Percentiles rank a stretch among this genome's conserved stretches.
These are phyloP conservation scores for Herpotrichia juniperi DNA, from an alignment of 2,329 filamentous ascomycete genomes.

Conservation along the genomic window DNA sequence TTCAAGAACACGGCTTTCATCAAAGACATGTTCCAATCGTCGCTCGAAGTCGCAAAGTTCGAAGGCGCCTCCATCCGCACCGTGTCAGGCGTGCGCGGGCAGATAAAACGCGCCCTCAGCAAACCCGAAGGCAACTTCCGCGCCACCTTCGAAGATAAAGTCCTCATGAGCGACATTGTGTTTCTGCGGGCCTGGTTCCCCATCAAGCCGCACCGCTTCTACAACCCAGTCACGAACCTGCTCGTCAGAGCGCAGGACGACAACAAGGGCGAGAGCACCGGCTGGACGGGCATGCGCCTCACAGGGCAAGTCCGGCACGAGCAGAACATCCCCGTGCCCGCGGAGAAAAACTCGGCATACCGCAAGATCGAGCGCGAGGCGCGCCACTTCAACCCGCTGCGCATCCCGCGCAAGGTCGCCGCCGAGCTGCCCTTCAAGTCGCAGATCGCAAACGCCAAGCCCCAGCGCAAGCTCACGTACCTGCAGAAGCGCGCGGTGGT, in stretches of 20 bases:
- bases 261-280: slow-evolving; percentile 43
- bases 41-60: slow-evolving; percentile 96
- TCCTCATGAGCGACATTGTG: slow-evolving; percentile 94
- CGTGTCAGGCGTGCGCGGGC: slow-evolving; percentile 91
- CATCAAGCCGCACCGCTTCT: slow-evolving; percentile 92
- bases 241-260: slow-evolving; percentile 61
- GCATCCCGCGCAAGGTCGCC: slow-evolving; percentile 79
- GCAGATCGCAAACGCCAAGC: slow-evolving; percentile 82
- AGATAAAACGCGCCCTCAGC: slow-evolving; percentile 93
- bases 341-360: slow-evolving; percentile 85
- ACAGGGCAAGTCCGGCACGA: slow-evolving; percentile 89
- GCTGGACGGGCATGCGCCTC: slow-evolving; percentile 90
- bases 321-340: slow-evolving; percentile 75
- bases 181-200: slow-evolving; percentile 98
- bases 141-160: slow-evolving; percentile 98
- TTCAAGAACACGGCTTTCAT: slow-evolving; percentile 99
- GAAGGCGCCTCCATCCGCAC: slow-evolving; percentile 96
- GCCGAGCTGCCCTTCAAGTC: slow-evolving; percentile 89
- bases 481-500: slow-evolving; percentile 97
- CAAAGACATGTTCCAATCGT: slow-evolving; percentile 95
- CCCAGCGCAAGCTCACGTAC: slow-evolving; percentile 83
- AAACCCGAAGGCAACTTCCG: slow-evolving; percentile 96
- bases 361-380: slow-evolving; percentile 62
- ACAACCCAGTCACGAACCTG: slow-evolving; percentile 94
- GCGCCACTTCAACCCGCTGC: slow-evolving; percentile 64